phyloP scores from a whole-genome alignment of 2,329 filamentous ascomycete genomes.

The Shiraia sp. region DNA sequence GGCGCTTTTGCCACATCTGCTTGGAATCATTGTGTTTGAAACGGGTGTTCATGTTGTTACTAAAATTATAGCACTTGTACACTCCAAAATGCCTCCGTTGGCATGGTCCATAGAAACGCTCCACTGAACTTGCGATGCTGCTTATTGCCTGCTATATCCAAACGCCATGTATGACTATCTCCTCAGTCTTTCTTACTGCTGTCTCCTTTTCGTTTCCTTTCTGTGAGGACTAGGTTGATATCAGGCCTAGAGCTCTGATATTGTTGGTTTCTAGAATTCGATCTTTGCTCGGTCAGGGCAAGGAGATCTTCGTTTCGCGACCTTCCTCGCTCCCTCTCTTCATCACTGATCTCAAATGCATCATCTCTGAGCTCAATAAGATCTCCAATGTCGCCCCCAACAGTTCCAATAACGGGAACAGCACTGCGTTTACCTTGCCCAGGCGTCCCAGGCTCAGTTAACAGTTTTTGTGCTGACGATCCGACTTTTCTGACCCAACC shows the following conservation, averaged over 20 bases:
- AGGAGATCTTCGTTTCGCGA: constrained; percentile 16
- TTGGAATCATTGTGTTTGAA: background rate
- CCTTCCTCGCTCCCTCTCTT: constrained; percentile 34
- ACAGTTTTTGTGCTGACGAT: constrained; percentile 55
- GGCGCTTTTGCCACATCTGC: background rate
- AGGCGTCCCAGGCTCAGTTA: constrained; percentile 38
- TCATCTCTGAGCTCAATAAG: constrained; percentile 72
- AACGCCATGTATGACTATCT: constrained; percentile 7
- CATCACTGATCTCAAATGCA: constrained; percentile 50
- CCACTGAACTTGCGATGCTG: constrained; percentile 1
- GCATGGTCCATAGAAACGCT: constrained; percentile 12
- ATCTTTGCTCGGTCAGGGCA: constrained; percentile 20
- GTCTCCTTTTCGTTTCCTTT: constrained; percentile 28
- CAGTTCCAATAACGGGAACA: constrained; percentile 43
- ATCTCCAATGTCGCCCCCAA: constrained; percentile 59
- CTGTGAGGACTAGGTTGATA: constrained; percentile 34
- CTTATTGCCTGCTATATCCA: constrained; percentile 4
- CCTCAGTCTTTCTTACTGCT: constrained; percentile 38
- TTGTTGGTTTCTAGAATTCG: constrained; percentile 19
- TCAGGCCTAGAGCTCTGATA: constrained; percentile 38
- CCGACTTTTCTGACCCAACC: constrained; percentile 88
- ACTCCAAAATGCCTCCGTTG: constrained; percentile 2
- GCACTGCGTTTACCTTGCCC: constrained; percentile 34
- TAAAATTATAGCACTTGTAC: background rate
- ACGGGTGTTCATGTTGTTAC: background rate